Base-by-base conservation (phyloP, 2,329 filamentous ascomycete genomes). In the Paracamarosporium sp. region DNA sequence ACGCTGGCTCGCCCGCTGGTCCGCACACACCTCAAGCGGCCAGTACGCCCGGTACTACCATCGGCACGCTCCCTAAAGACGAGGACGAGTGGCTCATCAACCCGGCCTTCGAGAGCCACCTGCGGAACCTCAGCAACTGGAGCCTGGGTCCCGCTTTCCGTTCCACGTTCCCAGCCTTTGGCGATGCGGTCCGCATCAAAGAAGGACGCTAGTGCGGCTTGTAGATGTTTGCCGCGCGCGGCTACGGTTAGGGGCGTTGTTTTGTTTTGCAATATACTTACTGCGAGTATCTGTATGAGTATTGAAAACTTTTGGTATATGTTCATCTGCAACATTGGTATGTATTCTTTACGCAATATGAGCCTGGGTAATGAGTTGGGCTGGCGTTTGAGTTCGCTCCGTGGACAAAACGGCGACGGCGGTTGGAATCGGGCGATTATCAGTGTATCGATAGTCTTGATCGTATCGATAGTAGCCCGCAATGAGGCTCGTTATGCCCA, bases 81-180 rank as follows among this genome's bases (percentile, higher is more conserved):
- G 71, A 74, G 2, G 86, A 89, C 8, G 89, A 93, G 67, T 81
- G 92, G 58, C 83, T 90, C 62, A 92, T 97, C 61, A 96, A 95
- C 63, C 92, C 92, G 0, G 90, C 92, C 0, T 97, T 96, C 73
- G 91, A 96, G 77, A 82, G 87, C 35, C 93, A 97, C 73, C 71
- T 97, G 47, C 79, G 89, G 3, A 83, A 90, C 41, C 71, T 93
- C 36, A 85, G 88, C 57, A 96, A 96, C 69, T 97, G 93, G 93
- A 90, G 86, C 57, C 71, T 97, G 1, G 92, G 92, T 0, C 83
- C 85, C 5, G 80, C 81, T 1, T 95, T 95, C 74, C 83, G 84
- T 22, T 81, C 83, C 59, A 80, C 84, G 0, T 92, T 90, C 66
- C 91, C 92, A 0, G 73, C 72, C 8, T 71, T 90, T 57, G 67